Evolutionary conservation across 2,329 filamentous ascomycete species (phyloP), one percentile per base, ranked within the genome.

Genomic region (Ceratocystis lukuohia): DNA sequence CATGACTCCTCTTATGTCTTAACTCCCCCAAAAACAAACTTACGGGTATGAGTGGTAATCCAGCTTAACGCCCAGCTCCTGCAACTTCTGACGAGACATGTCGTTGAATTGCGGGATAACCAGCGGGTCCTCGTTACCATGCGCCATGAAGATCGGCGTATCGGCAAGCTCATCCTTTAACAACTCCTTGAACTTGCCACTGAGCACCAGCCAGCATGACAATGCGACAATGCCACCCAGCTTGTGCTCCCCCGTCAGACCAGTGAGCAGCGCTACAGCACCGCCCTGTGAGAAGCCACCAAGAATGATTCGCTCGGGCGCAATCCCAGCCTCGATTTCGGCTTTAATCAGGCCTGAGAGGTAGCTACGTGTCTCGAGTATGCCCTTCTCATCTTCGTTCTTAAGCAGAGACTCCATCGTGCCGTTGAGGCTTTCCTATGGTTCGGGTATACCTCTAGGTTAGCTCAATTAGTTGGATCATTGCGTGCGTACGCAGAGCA

Each of bases 251-350:
- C 80, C 83, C 3, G 91, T 96, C 53, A 96, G 77, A 4, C 90
- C 92, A 0, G 88, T 81, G 72, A 96, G 84, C 48, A 97, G 76
- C 22, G 90, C 85, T 80, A 96, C 91, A 66, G 91, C 91, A 64
- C 90, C 93, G 68, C 93, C 93, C 76, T 97, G 85, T 28, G 85
- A 89, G 79, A 93, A 94, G 50, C 89, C 89, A 44, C 89, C 93
- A 5, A 97, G 77, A 20, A 97, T 84, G 72, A 99, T 91, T 65
- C 92, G 88, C 67, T 89, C 84, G 0, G 90, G 80, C 0, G 89
- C 84, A 70, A 96, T 94, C 68, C 91, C 91, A 65, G 86, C 82
- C 66, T 88, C 84, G 65, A 96, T 84, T 77, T 96, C 91, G 69
- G 84, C 79, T 72, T 90, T 84, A 75, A 97, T 89, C 64, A 97